Conservation (phyloP, 495 filamentous ascomycete species). For the Neurospora sp. region DNA sequence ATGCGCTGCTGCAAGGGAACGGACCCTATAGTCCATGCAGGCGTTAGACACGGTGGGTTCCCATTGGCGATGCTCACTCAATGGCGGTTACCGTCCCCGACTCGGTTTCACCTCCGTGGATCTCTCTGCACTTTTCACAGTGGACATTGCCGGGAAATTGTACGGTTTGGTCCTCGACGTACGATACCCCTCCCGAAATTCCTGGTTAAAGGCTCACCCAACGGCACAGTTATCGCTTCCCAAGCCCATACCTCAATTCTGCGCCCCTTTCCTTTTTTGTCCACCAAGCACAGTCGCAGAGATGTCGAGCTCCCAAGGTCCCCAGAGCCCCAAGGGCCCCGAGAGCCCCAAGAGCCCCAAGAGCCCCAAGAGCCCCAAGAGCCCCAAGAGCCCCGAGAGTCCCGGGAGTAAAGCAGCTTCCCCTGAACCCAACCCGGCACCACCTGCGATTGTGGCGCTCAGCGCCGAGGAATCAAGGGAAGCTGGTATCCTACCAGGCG, state of each 20-base stretch:
- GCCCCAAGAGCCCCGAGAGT: neutral
- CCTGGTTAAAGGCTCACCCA: neutral
- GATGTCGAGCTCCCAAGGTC: neutral
- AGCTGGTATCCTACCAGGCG: neutral
- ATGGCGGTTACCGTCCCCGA: neutral
- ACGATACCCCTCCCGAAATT: neutral
- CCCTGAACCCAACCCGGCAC: neutral
- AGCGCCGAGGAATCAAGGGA: neutral
- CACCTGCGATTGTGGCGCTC: neutral
- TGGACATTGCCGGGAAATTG: neutral
- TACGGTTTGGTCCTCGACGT: neutral
- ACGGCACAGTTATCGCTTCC: neutral
- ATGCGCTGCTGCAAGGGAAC: neutral
- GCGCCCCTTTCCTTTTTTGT: neutral
- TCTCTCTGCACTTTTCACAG: neutral
- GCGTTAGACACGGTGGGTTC: neutral
- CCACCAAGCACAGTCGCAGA: neutral
- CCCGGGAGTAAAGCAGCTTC: neutral
- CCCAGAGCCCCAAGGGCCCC: neutral
- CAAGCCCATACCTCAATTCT: neutral
- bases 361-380: neutral
- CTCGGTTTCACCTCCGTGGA: neutral
- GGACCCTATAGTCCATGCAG: neutral
- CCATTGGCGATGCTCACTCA: neutral
- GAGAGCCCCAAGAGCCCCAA: neutral